Evolutionary conservation across 2,329 filamentous ascomycete species (phyloP), one percentile per base, ranked within the genome.

Genomic region (Teratosphaeria zuluensis): DNA sequence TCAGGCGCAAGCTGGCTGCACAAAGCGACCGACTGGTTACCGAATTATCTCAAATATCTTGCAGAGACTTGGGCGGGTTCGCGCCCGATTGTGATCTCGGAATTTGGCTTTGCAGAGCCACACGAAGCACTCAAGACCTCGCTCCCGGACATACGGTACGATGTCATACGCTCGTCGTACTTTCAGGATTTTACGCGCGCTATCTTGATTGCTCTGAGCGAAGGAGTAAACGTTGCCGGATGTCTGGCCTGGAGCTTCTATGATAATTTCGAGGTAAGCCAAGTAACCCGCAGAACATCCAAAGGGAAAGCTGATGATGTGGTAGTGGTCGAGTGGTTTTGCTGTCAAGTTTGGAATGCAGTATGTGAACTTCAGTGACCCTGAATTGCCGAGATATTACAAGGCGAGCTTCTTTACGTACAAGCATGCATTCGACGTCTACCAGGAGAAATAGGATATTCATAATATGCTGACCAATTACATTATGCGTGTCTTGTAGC

Each of bases 401-500:
- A 75, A 75, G 62, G 69, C 70, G 6, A 73, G 69, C 59, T 72
- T 73, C 55, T 75, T 75, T 59, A 69, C 74, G 57, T 71, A 72
- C 61, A 69, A 70, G 38, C 67, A 68, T 57, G 67, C 68, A 53
- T 73, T 74, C 56, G 64, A 72, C 30, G 55, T 64, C 33, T 64
- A 59, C 53, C 62, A 66, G 53, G 63, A 66, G 54, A 56, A 60
- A 32, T 63, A 48, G 42, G 9, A n/a, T 21, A 9, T 21, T 9
- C 42, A 48, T 48, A 48, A 3, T 8, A 16, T 19, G 8, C n/a
- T 19, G 42, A 9, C 42, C 42, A n/a, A 42, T 12, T 3, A 42
- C 5, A 42, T 12, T 3, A 42, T 12, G 35, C 35, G 35, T 16
- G n/a, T 42, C n/a, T 11, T 5, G 4, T 2, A 9, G 6, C 42